Percentiles rank a stretch among this genome's conserved stretches.
These are phyloP conservation scores for Larix kaempferi DNA, from an alignment of 75 land plant species.

Conservation along the genomic window DNA sequence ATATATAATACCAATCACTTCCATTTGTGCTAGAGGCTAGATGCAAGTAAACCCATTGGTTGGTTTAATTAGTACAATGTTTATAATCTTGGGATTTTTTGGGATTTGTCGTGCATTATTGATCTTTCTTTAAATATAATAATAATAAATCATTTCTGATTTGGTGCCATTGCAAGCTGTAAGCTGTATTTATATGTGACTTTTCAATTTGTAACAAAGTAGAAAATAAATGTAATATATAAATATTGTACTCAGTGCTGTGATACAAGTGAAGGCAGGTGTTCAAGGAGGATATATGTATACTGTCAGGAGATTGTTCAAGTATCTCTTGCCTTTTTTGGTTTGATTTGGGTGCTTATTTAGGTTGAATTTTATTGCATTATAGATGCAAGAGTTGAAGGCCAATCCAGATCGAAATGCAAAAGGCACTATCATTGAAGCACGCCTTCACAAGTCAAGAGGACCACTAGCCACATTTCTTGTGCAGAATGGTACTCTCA, in stretches of 20 bases:
- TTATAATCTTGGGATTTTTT: conserved; percentile 4
- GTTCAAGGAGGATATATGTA: not conserved
- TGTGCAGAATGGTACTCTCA: conserved; percentile 98
- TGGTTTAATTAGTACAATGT: not conserved
- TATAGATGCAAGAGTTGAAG: conserved; percentile 93
- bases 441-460: conserved; percentile 82
- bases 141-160: not conserved
- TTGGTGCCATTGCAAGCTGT: too few relatives aligned
- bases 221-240: not conserved
- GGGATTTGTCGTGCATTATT: not conserved
- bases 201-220: conserved; percentile 5
- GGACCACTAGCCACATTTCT: conserved; percentile 94
- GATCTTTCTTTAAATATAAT: not conserved
- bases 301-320: not conserved
- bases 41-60: not conserved
- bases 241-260: not conserved
- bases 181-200: not conserved
- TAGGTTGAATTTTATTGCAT: not conserved
- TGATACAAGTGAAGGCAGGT: conserved; percentile 1
- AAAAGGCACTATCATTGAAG: conserved; percentile 97
- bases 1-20: not conserved
- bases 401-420: conserved; percentile 94
- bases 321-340: not conserved
- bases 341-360: not conserved
- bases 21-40: not conserved